These are phyloP conservation scores for Nelumbo lutea DNA, from an alignment of 164 flowering plant genomes.

Conservation along the genomic window DNA sequence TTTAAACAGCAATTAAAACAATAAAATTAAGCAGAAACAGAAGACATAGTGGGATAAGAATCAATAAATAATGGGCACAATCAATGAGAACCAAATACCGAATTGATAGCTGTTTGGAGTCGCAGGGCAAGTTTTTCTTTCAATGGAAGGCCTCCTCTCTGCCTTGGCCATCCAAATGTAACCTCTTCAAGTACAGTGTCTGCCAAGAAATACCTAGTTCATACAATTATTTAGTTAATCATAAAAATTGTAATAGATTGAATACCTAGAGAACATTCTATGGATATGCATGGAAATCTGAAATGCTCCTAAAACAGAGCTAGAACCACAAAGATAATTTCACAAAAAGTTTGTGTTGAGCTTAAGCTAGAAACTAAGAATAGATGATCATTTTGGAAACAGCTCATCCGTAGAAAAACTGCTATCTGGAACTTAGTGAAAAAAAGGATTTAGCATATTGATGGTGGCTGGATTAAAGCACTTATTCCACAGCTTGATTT, in stretches of 20 bases:
- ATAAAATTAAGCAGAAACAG: not conserved
- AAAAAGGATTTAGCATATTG: too few relatives aligned
- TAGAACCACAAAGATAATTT: not conserved
- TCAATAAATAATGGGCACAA: not conserved
- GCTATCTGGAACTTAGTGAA: too few relatives aligned
- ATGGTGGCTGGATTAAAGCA: too few relatives aligned
- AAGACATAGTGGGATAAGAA: not conserved
- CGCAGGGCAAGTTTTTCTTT: constrained; percentile 68
- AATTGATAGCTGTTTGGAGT: constrained; percentile 72
- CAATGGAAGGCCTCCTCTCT: constrained; percentile 39
- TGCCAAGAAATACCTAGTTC: constrained; percentile 72
- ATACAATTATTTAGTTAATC: not conserved
- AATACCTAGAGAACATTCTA: not conserved
- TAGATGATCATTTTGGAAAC: too few relatives aligned
- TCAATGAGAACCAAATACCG: constrained; percentile 41
- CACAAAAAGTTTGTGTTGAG: not conserved
- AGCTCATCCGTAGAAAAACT: too few relatives aligned
- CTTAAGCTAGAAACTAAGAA: too few relatives aligned
- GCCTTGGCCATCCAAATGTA: constrained; percentile 96
- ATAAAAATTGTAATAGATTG: not conserved
- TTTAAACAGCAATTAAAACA: not conserved
- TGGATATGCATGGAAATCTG: not conserved
- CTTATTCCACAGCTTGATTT: too few relatives aligned
- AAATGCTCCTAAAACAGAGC: not conserved
- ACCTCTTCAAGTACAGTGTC: constrained; percentile 87